Conservation (phyloP, 192 early-diverging fungal species). For the Jimgerdemannia flammicorona region DNA sequence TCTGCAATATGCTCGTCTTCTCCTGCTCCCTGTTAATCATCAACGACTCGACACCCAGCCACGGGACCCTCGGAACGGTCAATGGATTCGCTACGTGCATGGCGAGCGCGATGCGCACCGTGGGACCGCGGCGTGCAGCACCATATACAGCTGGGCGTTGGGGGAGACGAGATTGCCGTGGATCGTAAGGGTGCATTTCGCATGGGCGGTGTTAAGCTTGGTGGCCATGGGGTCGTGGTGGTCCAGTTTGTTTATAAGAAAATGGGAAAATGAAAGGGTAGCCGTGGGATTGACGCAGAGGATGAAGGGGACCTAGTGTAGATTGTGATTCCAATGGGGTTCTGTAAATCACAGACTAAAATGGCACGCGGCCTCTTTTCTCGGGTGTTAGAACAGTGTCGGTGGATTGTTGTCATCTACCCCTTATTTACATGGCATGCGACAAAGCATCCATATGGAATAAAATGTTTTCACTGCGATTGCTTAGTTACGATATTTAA, state of each 20-base stretch:
- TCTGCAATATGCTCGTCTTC: conserved; percentile 25
- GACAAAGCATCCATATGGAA: too few species aligned
- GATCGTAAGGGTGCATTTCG: not conserved
- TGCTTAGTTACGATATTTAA: too few species aligned
- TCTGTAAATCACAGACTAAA: too few species aligned
- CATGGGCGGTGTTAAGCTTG: not conserved
- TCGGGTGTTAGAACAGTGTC: too few species aligned
- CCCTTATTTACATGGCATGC: too few species aligned
- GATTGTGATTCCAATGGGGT: too few species aligned
- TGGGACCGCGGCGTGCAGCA: conserved; percentile 48
- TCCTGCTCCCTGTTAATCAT: conserved; percentile 42
- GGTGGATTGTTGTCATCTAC: too few species aligned
- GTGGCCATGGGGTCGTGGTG: not conserved
- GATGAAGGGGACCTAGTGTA: not conserved
- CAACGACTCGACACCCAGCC: conserved; percentile 39
- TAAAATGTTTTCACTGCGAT: too few species aligned
- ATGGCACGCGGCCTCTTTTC: too few species aligned
- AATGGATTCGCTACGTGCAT: conserved; percentile 54
- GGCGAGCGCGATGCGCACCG: conserved; percentile 25
- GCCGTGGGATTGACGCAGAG: not conserved
- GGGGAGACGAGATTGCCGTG: not conserved
- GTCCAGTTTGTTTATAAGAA: not conserved
- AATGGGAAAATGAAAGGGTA: not conserved
- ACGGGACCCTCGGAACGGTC: conserved; percentile 43
- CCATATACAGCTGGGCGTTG: conserved; percentile 22